phyloP scores from a whole-genome alignment of 768 basidiomycete genomes.

The Boletus insuetus region DNA sequence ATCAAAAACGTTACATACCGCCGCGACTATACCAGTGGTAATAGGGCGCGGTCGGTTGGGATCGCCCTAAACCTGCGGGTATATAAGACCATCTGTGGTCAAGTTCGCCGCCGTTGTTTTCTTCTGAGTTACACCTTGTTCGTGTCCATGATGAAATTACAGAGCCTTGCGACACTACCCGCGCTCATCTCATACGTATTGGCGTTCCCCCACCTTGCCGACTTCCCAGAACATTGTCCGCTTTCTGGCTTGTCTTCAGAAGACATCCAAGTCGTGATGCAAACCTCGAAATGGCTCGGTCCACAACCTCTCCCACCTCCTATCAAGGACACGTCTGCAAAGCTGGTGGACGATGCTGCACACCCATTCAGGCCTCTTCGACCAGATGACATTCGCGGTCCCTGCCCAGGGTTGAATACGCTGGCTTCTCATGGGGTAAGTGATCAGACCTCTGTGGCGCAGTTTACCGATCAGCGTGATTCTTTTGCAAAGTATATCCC shows the following conservation, averaged over 20 bases:
- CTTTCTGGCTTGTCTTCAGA: conserved; percentile 14
- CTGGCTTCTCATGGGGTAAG: conserved; percentile 24
- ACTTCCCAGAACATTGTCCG: conserved; percentile 17
- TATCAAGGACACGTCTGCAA: conserved; percentile 17
- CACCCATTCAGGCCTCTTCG: conserved; percentile 12
- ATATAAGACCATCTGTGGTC: not conserved
- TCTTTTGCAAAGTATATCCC: conserved; percentile 12
- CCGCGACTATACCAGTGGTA: too few relatives aligned
- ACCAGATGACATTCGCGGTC: conserved; percentile 22
- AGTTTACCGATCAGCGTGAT: not conserved
- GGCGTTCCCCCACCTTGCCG: conserved; percentile 5
- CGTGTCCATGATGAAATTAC: not conserved
- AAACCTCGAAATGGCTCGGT: conserved; percentile 14
- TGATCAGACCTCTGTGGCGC: not conserved
- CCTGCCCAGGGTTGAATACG: conserved; percentile 25
- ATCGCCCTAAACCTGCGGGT: not conserved
- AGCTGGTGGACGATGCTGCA: conserved; percentile 16
- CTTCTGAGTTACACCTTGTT: not conserved
- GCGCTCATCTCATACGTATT: conserved; percentile 1
- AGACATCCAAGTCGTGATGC: not conserved
- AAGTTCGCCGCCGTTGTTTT: not conserved
- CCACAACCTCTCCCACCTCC: conserved; percentile 17
- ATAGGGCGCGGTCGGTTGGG: too few relatives aligned
- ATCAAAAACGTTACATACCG: too few relatives aligned
- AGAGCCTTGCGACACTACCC: not conserved